Evolutionary conservation across 2,329 filamentous ascomycete genomes (phyloP), one percentile per base, ranked within the genome.

Genomic region (Neurospora sp.): DNA sequence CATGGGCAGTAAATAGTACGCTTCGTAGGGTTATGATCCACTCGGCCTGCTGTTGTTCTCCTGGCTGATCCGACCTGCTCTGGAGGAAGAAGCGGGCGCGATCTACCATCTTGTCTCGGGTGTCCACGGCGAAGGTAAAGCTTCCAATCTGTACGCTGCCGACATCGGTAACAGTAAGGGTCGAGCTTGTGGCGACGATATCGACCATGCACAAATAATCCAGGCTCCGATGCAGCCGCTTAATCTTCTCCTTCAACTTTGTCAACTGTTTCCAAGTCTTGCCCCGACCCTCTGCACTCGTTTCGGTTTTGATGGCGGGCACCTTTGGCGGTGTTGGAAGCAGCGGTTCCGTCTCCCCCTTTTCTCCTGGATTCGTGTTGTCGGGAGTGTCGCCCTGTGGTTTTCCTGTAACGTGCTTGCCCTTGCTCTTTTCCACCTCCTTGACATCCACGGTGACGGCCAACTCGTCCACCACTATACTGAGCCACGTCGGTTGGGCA

Each of bases 401-500:
- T 17, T n/a, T 58, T 33, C 19, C 23, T 33, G 52, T 62, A 36
- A 62, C 28, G 28, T 62, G 52, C 23, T 62, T 62, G 46, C 75
- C 71, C 74, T 84, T 86, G 69, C 82, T 82, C 36, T 82, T 82
- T 74, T 87, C 86, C 58, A 96, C 80, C 67, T 88, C 86, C 71
- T 87, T 86, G 66, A 93, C 83, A 78, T 99, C 93, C 62, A 98
- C 79, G 0, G 93, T 96, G 68, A 99, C 85, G 67, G 90, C 91
- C 67, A 97, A 84, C 78, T 97, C 96, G 76, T 89, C 92, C 71
- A 99, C 82, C 9, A 96, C 92, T 68, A 99, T 85, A 79, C 94
- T 98, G 76, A 97, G 84, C 93, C 95, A 98, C 73, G 96, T 98
- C 66, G 96, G 96, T 79, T 98, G 93, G 66, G 95, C 93, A 81